Conservation (phyloP, 352 stramenopile species). For the Globisporangium okanoganense region DNA sequence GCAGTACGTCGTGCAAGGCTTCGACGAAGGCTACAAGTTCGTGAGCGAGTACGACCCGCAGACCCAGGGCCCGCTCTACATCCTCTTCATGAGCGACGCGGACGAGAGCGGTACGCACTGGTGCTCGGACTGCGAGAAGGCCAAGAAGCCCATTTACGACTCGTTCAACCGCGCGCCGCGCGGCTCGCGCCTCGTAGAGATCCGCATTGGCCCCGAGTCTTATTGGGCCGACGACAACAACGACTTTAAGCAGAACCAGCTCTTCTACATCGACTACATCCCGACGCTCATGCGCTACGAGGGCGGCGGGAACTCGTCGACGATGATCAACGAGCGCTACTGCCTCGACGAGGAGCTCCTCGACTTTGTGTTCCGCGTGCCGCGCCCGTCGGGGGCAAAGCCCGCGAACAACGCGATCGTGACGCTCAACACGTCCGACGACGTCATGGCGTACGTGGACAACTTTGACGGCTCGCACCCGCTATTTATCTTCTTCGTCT, state of each 20-base stretch:
- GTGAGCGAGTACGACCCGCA: conserved; percentile 71
- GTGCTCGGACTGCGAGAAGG: conserved; percentile 60
- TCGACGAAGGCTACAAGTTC: conserved; percentile 67
- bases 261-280: conserved; percentile 84
- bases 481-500: conserved; percentile 77
- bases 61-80: conserved; percentile 58
- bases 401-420: conserved; percentile 52
- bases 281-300: conserved; percentile 79
- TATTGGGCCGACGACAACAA: conserved; percentile 79
- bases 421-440: conserved; percentile 29
- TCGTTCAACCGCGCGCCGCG: conserved; percentile 60
- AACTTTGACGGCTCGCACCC: conserved; percentile 68
- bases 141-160: conserved; percentile 51
- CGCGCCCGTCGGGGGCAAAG: conserved; percentile 25
- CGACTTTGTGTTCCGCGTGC: conserved; percentile 65
- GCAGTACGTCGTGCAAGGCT: conserved; percentile 61
- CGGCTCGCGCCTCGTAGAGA: conserved; percentile 62
- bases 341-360: conserved; percentile 57
- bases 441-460: conserved; percentile 48
- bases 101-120: conserved; percentile 74
- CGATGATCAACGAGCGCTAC: conserved; percentile 69
- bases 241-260: conserved; percentile 69
- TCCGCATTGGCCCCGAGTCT: conserved; percentile 46
- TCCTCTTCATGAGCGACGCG: conserved; percentile 74
- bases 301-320: conserved; percentile 62